These are phyloP conservation scores for Phlebiopsis gigantea DNA, from an alignment of 768 basidiomycete genomes.

Conservation along the genomic window DNA sequence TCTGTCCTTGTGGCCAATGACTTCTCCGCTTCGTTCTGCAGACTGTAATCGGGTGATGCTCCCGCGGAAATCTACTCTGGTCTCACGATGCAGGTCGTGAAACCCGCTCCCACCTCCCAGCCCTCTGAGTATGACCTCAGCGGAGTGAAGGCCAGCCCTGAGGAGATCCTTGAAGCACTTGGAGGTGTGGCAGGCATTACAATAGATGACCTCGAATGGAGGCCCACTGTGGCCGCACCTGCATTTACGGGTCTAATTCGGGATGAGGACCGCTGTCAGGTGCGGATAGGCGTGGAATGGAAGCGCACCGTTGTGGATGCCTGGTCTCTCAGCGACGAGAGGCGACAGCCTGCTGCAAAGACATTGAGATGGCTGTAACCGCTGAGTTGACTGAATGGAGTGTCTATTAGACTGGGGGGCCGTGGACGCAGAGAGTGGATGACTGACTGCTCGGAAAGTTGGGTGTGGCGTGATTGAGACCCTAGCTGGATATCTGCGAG, in stretches of 20 bases:
- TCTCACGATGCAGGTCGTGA: conserved; percentile 30
- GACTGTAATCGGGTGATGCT: conserved; percentile 15
- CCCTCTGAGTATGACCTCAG: conserved; percentile 28
- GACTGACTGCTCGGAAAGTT: not conserved
- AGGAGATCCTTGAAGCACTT: conserved; percentile 35
- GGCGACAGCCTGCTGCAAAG: conserved; percentile 20
- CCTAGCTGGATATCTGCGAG: not conserved
- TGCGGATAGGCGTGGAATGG: not conserved
- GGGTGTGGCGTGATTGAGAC: not conserved
- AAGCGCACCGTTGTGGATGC: not conserved
- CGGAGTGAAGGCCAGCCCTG: conserved; percentile 30
- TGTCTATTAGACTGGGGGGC: too few species aligned
- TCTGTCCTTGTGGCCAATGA: conserved; percentile 28
- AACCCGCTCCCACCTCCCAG: conserved; percentile 21
- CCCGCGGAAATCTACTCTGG: conserved; percentile 16
- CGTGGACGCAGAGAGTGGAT: not conserved
- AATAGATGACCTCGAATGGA: conserved; percentile 23
- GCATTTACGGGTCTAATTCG: conserved; percentile 1
- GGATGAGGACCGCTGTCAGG: too few species aligned
- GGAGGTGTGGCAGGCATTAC: conserved; percentile 31
- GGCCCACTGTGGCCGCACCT: conserved; percentile 8
- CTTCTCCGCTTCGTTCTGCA: conserved; percentile 34
- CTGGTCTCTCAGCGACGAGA: conserved; percentile 8
- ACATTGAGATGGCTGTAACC: not conserved
- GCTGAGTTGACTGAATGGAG: not conserved